These are phyloP conservation scores for Quercus agrifolia DNA, from an alignment of 306 rosid species.

Conservation along the genomic window DNA sequence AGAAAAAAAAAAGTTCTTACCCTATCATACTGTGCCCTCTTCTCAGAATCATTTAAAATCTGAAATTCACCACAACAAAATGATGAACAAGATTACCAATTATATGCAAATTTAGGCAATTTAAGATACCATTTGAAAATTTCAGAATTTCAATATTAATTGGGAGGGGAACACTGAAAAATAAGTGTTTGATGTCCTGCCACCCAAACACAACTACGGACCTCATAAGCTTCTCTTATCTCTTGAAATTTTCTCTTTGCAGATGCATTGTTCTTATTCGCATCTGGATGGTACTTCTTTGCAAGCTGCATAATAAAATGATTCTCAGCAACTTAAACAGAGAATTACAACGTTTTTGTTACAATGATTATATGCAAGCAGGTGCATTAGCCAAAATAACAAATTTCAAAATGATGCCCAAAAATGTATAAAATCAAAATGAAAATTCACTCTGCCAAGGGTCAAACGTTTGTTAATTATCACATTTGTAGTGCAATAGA, in stretches of 20 bases:
- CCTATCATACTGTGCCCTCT: conserved; percentile 67
- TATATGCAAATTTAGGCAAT: conserved; percentile 6
- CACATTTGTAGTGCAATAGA: neutral
- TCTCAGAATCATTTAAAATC: conserved; percentile 78
- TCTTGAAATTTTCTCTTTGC: conserved; percentile 89
- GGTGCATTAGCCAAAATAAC: neutral
- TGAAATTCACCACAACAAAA: conserved; percentile 36
- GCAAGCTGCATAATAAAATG: conserved; percentile 60
- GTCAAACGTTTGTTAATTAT: neutral
- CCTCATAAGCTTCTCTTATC: conserved; percentile 97
- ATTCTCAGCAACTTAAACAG: conserved; percentile 1
- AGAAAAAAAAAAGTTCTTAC: conserved; percentile 25
- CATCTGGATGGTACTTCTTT: conserved; percentile 93
- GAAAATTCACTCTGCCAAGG: neutral
- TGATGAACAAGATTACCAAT: conserved; percentile 8
- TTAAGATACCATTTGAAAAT: conserved; percentile 1
- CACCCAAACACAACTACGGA: conserved; percentile 23
- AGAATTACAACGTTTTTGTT: neutral
- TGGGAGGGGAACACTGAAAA: neutral
- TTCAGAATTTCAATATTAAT: neutral
- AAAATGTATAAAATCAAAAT: neutral
- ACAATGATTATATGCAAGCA: neutral
- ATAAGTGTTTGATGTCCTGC: neutral
- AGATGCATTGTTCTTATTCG: conserved; percentile 74
- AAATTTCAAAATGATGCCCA: neutral